Conservation (phyloP, 495 filamentous ascomycete genomes). For the Haplographium delicatum region DNA sequence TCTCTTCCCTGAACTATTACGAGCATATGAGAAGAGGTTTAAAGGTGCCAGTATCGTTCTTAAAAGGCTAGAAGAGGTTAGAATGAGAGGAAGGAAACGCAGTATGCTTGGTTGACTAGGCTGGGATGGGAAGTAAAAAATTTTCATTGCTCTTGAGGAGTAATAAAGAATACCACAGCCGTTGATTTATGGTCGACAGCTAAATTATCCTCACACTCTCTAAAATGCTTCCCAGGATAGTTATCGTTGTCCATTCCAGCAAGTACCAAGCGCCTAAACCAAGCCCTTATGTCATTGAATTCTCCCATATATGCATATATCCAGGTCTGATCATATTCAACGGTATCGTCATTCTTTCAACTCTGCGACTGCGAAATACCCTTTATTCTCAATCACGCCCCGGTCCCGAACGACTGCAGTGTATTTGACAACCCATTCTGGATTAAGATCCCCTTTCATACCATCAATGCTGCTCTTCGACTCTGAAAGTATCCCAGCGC, state of each 20-base stretch:
- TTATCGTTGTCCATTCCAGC: no score
- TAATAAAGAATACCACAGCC: no score
- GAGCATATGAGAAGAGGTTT: slow-evolving; percentile 39
- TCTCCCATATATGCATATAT: not conserved
- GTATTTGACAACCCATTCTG: slow-evolving; percentile 96
- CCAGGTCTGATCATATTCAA: no score
- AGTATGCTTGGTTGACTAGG: slow-evolving; percentile 78
- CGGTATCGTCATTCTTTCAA: slow-evolving; percentile 38
- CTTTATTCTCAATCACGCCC: slow-evolving; percentile 98
- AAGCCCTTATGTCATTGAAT: not conserved
- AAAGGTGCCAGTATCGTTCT: slow-evolving; percentile 46
- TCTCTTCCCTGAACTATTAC: slow-evolving; percentile 62
- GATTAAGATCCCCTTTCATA: slow-evolving; percentile 69
- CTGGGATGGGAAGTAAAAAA: no score
- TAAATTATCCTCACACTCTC: no score
- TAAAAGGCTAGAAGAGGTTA: slow-evolving; percentile 83
- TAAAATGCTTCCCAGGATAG: no score
- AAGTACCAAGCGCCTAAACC: not conserved
- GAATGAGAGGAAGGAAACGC: slow-evolving; percentile 93
- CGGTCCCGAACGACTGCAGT: slow-evolving; percentile 94
- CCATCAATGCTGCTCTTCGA: slow-evolving; percentile 36
- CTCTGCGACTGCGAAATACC: slow-evolving; percentile 85
- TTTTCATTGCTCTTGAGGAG: no score
- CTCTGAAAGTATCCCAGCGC: slow-evolving; percentile 60
- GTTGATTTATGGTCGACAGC: no score